Conservation (phyloP, 169 alveolate genomes). For the Gregarina niphandrodes region DNA sequence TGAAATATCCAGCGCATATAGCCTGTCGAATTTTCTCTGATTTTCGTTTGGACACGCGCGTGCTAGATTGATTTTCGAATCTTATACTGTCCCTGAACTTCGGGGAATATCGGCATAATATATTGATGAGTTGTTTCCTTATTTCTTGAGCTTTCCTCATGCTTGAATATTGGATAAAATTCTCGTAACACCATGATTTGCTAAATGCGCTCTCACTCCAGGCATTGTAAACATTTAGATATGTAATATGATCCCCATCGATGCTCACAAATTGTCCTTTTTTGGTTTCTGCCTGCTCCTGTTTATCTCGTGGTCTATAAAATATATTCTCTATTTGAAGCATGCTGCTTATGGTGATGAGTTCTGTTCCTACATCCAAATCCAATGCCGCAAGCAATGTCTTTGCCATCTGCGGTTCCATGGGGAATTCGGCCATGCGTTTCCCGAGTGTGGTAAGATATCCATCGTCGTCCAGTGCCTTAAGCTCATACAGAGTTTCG, state of each 20-base stretch:
- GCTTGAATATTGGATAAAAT: slow-evolving; percentile 66
- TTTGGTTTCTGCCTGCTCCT: slow-evolving; percentile 76
- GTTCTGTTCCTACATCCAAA: slow-evolving; percentile 85
- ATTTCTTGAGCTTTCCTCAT: slow-evolving; percentile 85
- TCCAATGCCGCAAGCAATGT: slow-evolving; percentile 79
- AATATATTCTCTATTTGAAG: slow-evolving; percentile 82
- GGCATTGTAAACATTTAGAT: slow-evolving; percentile 72
- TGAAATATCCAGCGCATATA: slow-evolving; percentile 90
- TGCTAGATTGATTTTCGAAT: too few relatives aligned
- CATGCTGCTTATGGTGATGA: slow-evolving; percentile 89
- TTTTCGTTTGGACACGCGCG: not conserved
- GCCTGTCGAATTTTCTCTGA: slow-evolving; percentile 54
- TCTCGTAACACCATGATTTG: slow-evolving; percentile 86
- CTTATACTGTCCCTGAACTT: too few relatives aligned
- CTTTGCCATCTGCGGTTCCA: slow-evolving; percentile 83
- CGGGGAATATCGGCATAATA: slow-evolving; percentile 85
- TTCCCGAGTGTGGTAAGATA: slow-evolving; percentile 92
- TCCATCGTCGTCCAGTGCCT: slow-evolving; percentile 98
- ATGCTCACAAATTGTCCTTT: slow-evolving; percentile 75
- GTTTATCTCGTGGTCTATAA: slow-evolving; percentile 88
- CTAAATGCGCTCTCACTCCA: slow-evolving; percentile 72
- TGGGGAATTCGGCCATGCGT: slow-evolving; percentile 96
- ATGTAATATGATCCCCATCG: slow-evolving; percentile 93
- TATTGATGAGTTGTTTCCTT: slow-evolving; percentile 69
- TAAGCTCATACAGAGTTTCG: slow-evolving; percentile 84